A percentile compares a stretch with the other conserved stretches of the same genome.
phyloP scores from a whole-genome alignment of 441 rosid genomes.

The Brassica balearica region DNA sequence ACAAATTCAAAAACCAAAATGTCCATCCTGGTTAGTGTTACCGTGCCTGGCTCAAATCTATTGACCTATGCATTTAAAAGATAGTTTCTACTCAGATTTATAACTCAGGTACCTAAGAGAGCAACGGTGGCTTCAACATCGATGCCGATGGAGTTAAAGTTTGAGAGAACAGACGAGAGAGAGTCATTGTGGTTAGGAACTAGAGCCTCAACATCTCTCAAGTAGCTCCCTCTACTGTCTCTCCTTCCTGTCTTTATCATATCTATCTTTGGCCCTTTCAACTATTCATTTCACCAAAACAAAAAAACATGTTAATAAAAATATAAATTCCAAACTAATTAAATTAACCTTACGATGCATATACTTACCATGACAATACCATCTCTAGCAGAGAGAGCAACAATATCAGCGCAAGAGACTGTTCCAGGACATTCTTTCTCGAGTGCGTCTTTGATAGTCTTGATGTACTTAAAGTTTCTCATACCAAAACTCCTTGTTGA shows the following conservation, averaged over 20 bases:
- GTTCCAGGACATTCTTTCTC: slow-evolving; percentile 78
- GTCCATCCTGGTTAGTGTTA: not conserved
- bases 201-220: slow-evolving; percentile 46
- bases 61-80: not conserved
- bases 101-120: slow-evolving; percentile 57
- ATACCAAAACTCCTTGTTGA: slow-evolving; percentile 77
- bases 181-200: slow-evolving; percentile 85
- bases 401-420: slow-evolving; percentile 87
- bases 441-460: slow-evolving; percentile 71
- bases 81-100: not conserved
- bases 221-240: slow-evolving; percentile 69
- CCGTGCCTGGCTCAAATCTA: slow-evolving; percentile 1
- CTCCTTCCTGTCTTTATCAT: slow-evolving; percentile 76
- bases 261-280: slow-evolving; percentile 82
- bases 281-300: slow-evolving; percentile 42
- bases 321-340: slow-evolving; percentile 2
- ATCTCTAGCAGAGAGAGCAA: slow-evolving; percentile 89
- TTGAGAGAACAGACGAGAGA: slow-evolving; percentile 61
- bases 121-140: slow-evolving; percentile 77
- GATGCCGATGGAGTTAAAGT: slow-evolving; percentile 64
- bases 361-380: slow-evolving; percentile 70
- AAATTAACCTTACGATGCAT: not conserved
- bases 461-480: slow-evolving; percentile 87
- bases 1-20: not conserved
- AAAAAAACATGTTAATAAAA: not conserved